Evolutionary conservation across 1,284 basidiomycete species (phyloP), one percentile per base, ranked within the genome.

Genomic region (Fomitiporia mediterranea): DNA sequence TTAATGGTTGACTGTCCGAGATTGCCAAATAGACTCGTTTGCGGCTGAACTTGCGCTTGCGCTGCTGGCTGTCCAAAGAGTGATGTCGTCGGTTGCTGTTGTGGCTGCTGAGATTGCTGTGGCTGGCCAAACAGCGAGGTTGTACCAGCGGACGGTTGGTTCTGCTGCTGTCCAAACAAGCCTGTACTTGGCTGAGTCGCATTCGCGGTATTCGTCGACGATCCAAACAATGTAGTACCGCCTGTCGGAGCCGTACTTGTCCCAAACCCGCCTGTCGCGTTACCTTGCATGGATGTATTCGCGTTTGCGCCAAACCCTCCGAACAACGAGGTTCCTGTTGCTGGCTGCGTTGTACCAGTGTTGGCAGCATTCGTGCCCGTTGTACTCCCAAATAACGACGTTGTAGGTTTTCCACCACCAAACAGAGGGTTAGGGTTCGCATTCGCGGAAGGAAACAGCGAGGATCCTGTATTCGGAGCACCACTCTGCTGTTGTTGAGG

Each of bases 11-110:
- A 64, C 55, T 69, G 68, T 37, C 51, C 50, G 27, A 64, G 67
- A 17, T 66, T 69, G 5, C 68, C 72, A 63, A 75, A 74, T 38
- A 74, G 59, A 27, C 72, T 65, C 0, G 60, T 40, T n/a, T n/a
- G n/a, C 37, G 62, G 62, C 59, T 67, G 64, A 59, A 56, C 38
- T 66, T 69, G 59, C 57, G 65, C 68, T 43, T 63, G 63, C 30
- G 69, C 49, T 49, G 60, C 32, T 28, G 58, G 59, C 54, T 63
- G 62, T 25, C 72, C 72, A 25, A 77, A 70, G 11, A 75, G 62
- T 4, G 70, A 69, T 6, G 67, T 51, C 30, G 59, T 51, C 63
- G 61, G 58, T 43, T 63, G 59, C 49, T 63, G 46, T 59, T 69
- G 67, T 49, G 68, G 69, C 13, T 46, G 44, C 44, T 64, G 63